Conservation (phyloP, 192 early-diverging fungal genomes). For the Coemansia sp. region DNA sequence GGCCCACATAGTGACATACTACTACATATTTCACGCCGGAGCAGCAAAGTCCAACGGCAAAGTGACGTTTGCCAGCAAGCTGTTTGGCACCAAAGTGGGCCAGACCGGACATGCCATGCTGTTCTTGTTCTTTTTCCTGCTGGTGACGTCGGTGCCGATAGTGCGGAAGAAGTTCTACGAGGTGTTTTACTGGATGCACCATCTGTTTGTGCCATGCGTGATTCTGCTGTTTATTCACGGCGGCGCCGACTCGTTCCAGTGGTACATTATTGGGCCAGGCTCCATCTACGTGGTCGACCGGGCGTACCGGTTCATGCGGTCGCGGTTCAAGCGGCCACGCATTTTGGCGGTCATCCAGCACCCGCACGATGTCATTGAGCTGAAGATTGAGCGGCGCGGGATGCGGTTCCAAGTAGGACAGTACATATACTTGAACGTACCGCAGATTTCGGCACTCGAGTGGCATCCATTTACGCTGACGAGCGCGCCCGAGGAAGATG, state of each 20-base stretch:
- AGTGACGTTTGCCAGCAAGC: conserved; percentile 49
- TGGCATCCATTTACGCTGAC: conserved; percentile 89
- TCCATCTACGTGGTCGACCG: conserved; percentile 70
- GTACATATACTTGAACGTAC: conserved; percentile 76
- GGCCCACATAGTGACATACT: conserved; percentile 70
- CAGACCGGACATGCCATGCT: conserved; percentile 66
- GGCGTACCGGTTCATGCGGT: conserved; percentile 66
- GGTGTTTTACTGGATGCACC: conserved; percentile 86
- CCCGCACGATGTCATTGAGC: conserved; percentile 78
- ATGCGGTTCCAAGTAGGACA: conserved; percentile 68
- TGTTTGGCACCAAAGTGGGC: conserved; percentile 64
- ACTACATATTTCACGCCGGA: conserved; percentile 63
- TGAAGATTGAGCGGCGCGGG: conserved; percentile 71
- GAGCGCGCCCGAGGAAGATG: conserved; percentile 76
- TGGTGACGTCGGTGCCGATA: conserved; percentile 34
- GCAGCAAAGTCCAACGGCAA: conserved; percentile 34
- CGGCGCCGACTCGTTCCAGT: conserved; percentile 73
- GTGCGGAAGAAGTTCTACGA: conserved; percentile 55
- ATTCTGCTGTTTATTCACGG: conserved; percentile 72
- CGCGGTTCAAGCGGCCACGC: conserved; percentile 61
- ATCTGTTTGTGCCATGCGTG: conserved; percentile 79
- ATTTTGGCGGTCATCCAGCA: conserved; percentile 84
- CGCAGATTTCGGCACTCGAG: conserved; percentile 66
- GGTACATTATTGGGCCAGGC: conserved; percentile 68
- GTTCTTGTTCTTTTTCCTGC: conserved; percentile 42